These are phyloP conservation scores for Yamadazyma sp. DNA, from an alignment of 1,139 yeast species.

Conservation along the genomic window DNA sequence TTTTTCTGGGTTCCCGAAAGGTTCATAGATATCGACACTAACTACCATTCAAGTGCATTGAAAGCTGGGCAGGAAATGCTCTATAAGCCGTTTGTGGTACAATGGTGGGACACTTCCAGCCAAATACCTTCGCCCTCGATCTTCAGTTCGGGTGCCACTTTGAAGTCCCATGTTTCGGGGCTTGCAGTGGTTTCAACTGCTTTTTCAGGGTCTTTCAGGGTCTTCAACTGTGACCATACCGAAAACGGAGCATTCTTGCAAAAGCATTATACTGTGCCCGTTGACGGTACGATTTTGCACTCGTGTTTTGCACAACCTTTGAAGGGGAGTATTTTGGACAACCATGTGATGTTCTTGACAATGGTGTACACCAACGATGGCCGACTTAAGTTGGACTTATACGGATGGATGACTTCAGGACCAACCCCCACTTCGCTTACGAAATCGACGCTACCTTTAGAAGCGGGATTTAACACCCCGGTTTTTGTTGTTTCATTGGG, in stretches of 20 bases:
- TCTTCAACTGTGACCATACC: constrained; percentile 37
- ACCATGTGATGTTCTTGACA: constrained; percentile 36
- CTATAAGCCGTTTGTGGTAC: constrained; percentile 48
- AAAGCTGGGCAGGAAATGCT: too few relatives aligned
- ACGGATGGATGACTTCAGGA: constrained; percentile 41
- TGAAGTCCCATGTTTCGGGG: constrained; percentile 40
- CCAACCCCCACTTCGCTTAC: constrained; percentile 22
- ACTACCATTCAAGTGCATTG: too few relatives aligned
- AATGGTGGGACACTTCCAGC: constrained; percentile 48
- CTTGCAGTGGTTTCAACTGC: constrained; percentile 40
- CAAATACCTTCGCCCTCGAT: constrained; percentile 22
- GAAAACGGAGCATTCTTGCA: constrained; percentile 37
- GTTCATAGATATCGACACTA: constrained; percentile 29
- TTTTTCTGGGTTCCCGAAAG: constrained; percentile 35
- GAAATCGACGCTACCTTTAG: constrained; percentile 32
- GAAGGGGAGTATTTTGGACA: constrained; percentile 22
- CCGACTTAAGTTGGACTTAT: constrained; percentile 38
- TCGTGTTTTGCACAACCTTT: constrained; percentile 45
- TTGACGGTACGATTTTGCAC: constrained; percentile 43
- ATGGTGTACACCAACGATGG: constrained; percentile 36
- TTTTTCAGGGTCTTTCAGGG: constrained; percentile 35
- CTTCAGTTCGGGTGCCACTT: constrained; percentile 34
- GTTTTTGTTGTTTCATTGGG: constrained; percentile 39
- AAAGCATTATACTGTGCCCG: constrained; percentile 39
- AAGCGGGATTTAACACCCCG: constrained; percentile 40